These are phyloP conservation scores for Seminavis robusta DNA, from an alignment of 108 stramenopile species.

Conservation along the genomic window DNA sequence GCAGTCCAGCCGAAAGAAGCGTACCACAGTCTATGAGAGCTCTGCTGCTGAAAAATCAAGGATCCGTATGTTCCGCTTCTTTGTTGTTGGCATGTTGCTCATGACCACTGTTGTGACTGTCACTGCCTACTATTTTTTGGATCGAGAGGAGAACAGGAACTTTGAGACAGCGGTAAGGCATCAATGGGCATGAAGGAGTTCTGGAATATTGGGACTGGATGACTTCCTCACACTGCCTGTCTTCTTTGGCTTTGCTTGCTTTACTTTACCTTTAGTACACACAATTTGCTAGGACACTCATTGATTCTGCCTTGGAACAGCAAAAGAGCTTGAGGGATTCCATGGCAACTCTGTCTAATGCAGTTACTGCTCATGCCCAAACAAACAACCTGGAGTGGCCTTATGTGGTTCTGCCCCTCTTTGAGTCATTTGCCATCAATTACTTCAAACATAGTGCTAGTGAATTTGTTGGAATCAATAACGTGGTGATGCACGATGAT, in stretches of 20 bases:
- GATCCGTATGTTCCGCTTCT: no score
- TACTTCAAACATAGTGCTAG: not conserved
- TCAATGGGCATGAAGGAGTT: no score
- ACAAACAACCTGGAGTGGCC: slow-evolving; percentile 8
- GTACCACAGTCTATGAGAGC: no score
- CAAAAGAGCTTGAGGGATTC: slow-evolving; percentile 1
- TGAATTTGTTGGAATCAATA: not conserved
- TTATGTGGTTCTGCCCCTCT: slow-evolving; percentile 12
- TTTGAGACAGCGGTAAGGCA: slow-evolving; percentile 1
- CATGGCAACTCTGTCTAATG: not conserved
- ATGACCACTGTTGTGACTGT: not conserved
- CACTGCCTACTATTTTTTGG: not conserved
- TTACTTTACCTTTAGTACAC: not conserved
- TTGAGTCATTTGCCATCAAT: slow-evolving; percentile 4
- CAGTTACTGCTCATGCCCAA: not conserved
- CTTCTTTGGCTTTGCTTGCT: not conserved
- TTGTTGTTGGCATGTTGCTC: not conserved
- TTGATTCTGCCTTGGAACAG: not conserved
- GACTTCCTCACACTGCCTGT: not conserved
- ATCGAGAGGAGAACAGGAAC: not conserved
- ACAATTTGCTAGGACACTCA: slow-evolving; percentile 2
- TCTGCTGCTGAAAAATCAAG: no score
- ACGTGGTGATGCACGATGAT: not conserved
- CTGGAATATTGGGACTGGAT: no score
- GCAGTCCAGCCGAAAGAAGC: no score